Base-by-base conservation (phyloP, 106 monocot genomes). In the Phalaenopsis aphrodite region DNA sequence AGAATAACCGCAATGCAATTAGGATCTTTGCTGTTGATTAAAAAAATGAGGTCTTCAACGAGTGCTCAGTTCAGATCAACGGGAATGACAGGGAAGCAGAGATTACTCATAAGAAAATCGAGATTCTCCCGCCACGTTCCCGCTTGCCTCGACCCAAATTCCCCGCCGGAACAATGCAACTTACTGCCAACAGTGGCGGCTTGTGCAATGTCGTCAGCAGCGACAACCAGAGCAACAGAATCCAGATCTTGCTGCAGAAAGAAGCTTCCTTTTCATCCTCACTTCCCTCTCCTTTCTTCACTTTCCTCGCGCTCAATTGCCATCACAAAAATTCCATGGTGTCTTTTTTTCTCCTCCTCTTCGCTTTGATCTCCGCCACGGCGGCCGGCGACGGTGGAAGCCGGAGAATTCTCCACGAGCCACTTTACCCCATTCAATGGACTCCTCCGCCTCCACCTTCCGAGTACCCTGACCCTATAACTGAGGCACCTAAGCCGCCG, bases 401-500 rank as follows among this genome's bases (percentile, higher is more conserved):
- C 55, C 80, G 81, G 41, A 85, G 85, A 78, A 37, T 74, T 46
- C 85, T 85, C 49, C 85, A 85, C 72, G 73, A 85, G 49, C 85
- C 85, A 5, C 78, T 85, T 4, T 81, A 78, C 41, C 85, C 85
- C 19, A 85, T 85, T 19, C 81, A 85, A 37, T 81, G 85, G 85
- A 78, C 85, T 42, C 85, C 81, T 36, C 85, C 85, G 0, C 85
- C 85, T 5, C 81, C 85, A 6, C 81, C 75, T 6, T 52, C 45
- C 4, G 78, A 78, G 11, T 11, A 45, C 8, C 8, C 65, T 37
- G 47, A 79, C 79, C 64, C 74, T 23, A 75, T 75, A 1, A 72
- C 80, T 18, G 73, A 72, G 21, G 5, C 66, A 42, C 80, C 76
- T 56, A 41, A 24, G 6, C 73, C 55, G n/a, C 79, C 67, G 55